Evolutionary conservation across 352 stramenopile species (phyloP).

Genomic region (Phytophthora europaea): DNA sequence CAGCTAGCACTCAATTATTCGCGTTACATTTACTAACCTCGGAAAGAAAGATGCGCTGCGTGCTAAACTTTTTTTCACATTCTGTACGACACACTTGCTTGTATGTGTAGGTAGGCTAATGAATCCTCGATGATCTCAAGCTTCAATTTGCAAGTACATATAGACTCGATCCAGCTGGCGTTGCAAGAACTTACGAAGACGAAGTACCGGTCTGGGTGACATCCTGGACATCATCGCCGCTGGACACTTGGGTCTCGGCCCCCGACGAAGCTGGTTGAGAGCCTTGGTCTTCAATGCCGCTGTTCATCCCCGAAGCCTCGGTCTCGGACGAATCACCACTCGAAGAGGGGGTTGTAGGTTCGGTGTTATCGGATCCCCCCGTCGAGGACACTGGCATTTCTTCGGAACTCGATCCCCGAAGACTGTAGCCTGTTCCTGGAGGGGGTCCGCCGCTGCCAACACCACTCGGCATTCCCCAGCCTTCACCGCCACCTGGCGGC

Average conservation of each 20-base stretch:
- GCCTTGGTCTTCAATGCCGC: neutral
- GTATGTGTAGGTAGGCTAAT: neutral
- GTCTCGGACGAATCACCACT: neutral
- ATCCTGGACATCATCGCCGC: neutral
- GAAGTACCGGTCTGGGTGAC: neutral
- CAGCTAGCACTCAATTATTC: constrained; percentile 51
- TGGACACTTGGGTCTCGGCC: neutral
- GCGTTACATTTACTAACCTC: constrained; percentile 26
- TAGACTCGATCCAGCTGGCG: neutral
- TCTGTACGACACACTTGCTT: constrained; percentile 1
- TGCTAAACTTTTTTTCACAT: neutral
- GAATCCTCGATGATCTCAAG: neutral
- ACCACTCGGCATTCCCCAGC: neutral
- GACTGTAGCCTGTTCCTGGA: constrained; percentile 4
- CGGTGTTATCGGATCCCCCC: neutral
- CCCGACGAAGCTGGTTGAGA: neutral
- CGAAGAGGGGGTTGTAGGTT: neutral
- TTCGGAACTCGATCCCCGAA: constrained; percentile 2
- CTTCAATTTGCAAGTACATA: neutral
- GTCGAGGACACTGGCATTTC: neutral
- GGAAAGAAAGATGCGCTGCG: neutral
- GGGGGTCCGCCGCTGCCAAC: neutral
- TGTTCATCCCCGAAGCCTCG: neutral
- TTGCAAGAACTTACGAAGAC: neutral
- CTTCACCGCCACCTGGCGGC: constrained; percentile 3